These are phyloP conservation scores for Mychonastes homosphaera DNA, from an alignment of 139 green algal genomes.

Conservation along the genomic window DNA sequence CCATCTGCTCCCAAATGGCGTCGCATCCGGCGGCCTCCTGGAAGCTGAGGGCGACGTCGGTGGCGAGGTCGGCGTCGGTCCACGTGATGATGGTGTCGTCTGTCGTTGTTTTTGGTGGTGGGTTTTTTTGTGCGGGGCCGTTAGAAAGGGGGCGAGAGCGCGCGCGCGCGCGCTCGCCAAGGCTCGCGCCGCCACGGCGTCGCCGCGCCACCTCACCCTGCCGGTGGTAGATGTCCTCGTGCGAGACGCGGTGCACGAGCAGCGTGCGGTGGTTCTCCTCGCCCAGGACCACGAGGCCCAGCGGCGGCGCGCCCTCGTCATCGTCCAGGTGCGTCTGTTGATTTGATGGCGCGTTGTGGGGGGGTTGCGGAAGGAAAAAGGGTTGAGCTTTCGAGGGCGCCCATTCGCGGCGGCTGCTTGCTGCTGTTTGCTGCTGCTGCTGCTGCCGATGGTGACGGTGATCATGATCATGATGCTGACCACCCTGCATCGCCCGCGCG, in stretches of 20 bases:
- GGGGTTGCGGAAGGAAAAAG: neutral
- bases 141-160: neutral
- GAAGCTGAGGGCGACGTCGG: conserved; percentile 94
- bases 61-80: conserved; percentile 75
- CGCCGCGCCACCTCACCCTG: conserved; percentile 39
- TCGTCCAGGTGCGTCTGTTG: conserved; percentile 9
- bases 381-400: conserved; percentile 2
- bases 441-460: neutral
- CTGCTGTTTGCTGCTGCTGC: conserved; percentile 6
- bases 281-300: conserved; percentile 84
- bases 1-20: conserved; percentile 79
- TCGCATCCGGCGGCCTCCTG: conserved; percentile 79
- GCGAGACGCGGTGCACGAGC: conserved; percentile 76
- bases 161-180: neutral
- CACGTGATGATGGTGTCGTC: conserved; percentile 97
- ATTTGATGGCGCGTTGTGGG: neutral
- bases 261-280: conserved; percentile 64
- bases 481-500: neutral
- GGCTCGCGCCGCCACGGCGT: neutral
- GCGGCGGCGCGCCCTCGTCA: conserved; percentile 57
- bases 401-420: neutral
- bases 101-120: conserved; percentile 20
- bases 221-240: conserved; percentile 73
- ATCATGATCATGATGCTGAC: neutral
- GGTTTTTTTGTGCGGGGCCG: neutral